A percentile compares a stretch with the other conserved stretches of the same genome.
Conservation (phyloP, 495 filamentous ascomycete genomes). For the Penicillium herquei region DNA sequence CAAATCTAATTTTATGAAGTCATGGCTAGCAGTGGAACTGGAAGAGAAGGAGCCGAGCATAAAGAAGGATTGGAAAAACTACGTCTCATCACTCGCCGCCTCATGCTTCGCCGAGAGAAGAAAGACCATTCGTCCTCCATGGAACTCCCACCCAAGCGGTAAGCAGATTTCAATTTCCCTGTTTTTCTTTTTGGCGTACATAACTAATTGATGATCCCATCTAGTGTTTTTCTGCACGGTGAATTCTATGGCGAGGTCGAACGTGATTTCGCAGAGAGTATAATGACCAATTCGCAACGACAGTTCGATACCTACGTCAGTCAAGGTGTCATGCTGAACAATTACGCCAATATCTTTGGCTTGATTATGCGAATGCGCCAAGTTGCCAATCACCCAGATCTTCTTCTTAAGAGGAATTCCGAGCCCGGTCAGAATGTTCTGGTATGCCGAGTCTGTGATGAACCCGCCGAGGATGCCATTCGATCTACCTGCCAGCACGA, state of each 20-base stretch:
- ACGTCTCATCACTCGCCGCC: slow-evolving; percentile 77
- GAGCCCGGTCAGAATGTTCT: slow-evolving; percentile 86
- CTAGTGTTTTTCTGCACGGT: slow-evolving; percentile 72
- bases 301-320: slow-evolving; percentile 95
- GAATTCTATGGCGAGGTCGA: slow-evolving; percentile 96
- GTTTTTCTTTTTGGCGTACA: neutral
- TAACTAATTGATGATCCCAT: neutral
- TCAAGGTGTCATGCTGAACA: slow-evolving; percentile 91
- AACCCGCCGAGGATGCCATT: slow-evolving; percentile 91
- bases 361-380: slow-evolving; percentile 98
- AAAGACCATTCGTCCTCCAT: slow-evolving; percentile 86
- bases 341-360: slow-evolving; percentile 81
- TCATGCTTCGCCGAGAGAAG: slow-evolving; percentile 94
- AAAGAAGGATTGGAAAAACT: slow-evolving; percentile 74
- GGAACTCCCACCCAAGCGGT: slow-evolving; percentile 92
- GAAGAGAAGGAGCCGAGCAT: slow-evolving; percentile 48
- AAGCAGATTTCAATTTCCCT: neutral
- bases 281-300: slow-evolving; percentile 84
- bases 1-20: neutral
- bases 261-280: slow-evolving; percentile 89
- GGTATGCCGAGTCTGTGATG: slow-evolving; percentile 92
- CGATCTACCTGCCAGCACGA: slow-evolving; percentile 89
- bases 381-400: slow-evolving; percentile 90
- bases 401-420: slow-evolving; percentile 82
- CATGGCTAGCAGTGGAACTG: slow-evolving; percentile 43